Base-by-base conservation (phyloP, 306 rosid species). In the Aeschynomene evenia region DNA sequence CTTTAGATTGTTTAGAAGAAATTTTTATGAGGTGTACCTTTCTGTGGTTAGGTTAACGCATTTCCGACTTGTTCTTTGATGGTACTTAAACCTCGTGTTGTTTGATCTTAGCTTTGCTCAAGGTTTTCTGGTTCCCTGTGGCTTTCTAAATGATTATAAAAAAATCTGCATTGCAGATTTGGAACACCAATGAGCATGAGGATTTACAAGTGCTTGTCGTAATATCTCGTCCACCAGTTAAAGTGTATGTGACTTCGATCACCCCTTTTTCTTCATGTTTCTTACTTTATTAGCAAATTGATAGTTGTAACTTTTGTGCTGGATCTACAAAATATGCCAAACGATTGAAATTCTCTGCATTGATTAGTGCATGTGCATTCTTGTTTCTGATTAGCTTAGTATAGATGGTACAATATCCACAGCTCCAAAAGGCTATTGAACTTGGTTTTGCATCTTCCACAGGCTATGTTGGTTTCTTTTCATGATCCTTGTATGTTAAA, bases 181-280 rank as follows among this genome's bases (percentile, higher is more conserved):
- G 78, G 88, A 94, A 94, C 73, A 81, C 95, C 31, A 81, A 94
- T 66, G 89, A 81, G 71, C 77, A 80, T 0, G 92, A 88, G 78
- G 99, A 94, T 80, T 77, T 94, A 80, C 96, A 91, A 79, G 55
- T 87, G 75, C 92, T 94, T 40, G 96, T 76, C 40, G 67, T 83
- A 73, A 81, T 91, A 78, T 91, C 99, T 56, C 90, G 97, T 65
- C 96, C 99, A 0, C 97, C 99, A 0, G 71, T 81, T 73, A 94
- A 91, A 85, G 88, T 85, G 99, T 94, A 85, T 3, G 97, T 66
- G 60, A 54, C 72, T 75, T 61, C 68, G 72, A 49, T 63, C 65
- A 42, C 40, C 48, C 73, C 73, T 43, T 73, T 67, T 31, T 75
- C 72, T 75, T 73, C 9, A 11, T 16, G 23, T 72, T 68, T 33